Evolutionary conservation across 1,139 yeast genomes (phyloP).

Genomic region (Candida sojae): DNA sequence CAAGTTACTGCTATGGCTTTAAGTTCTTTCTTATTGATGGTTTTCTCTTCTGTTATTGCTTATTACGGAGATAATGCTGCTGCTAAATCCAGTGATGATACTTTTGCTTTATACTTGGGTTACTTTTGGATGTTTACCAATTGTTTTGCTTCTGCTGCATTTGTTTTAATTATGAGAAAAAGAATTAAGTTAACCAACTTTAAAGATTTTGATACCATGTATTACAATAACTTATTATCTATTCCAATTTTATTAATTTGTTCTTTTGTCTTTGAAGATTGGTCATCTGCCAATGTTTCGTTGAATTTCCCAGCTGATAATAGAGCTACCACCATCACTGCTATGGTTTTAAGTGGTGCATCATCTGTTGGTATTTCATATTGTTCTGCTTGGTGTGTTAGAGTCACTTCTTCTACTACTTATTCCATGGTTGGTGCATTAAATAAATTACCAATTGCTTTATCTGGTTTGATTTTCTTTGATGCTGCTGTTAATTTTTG

Average conservation of each 20-base stretch:
- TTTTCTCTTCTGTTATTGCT: conserved; percentile 88
- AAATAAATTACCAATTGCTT: conserved; percentile 95
- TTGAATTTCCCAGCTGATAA: conserved; percentile 75
- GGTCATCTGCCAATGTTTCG: conserved; percentile 79
- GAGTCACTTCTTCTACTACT: conserved; percentile 97
- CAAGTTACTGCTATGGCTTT: conserved; percentile 87
- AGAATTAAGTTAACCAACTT: conserved; percentile 96
- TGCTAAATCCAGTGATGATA: conserved; percentile 39
- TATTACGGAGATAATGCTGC: conserved; percentile 80
- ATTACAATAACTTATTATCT: conserved; percentile 90
- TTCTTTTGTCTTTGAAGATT: conserved; percentile 83
- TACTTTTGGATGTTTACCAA: conserved; percentile 96
- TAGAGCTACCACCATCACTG: conserved; percentile 65
- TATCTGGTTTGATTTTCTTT: conserved; percentile 90
- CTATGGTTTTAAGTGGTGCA: conserved; percentile 91
- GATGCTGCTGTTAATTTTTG: conserved; percentile 94
- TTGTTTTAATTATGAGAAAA: conserved; percentile 93
- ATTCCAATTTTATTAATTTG: conserved; percentile 81
- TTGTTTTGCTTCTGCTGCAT: conserved; percentile 92
- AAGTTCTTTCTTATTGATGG: conserved; percentile 87
- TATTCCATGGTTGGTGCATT: conserved; percentile 99
- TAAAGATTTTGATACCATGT: conserved; percentile 98
- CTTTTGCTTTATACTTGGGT: conserved; percentile 66
- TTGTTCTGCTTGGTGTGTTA: conserved; percentile 99
- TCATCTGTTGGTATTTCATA: conserved; percentile 96